Percentiles rank a stretch among this genome's conserved stretches.
phyloP scores from a whole-genome alignment of 208 protist genomes.

The Leishmania aethiopica region DNA sequence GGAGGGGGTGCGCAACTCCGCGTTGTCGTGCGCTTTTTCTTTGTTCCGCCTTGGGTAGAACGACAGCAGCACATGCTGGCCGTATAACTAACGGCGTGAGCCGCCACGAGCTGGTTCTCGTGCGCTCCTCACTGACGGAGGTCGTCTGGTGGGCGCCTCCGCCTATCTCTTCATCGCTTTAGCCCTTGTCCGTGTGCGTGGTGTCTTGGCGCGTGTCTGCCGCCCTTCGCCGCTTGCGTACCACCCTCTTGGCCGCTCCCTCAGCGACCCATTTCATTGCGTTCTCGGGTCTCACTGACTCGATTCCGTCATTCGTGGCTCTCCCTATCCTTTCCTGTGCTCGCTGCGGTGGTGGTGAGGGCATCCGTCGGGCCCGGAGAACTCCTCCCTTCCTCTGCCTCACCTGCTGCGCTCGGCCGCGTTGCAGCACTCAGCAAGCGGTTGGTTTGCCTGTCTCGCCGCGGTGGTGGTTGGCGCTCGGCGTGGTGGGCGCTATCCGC shows the following conservation, averaged over 20 bases:
- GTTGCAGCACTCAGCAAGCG: not conserved
- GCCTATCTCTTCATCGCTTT: too few relatives aligned
- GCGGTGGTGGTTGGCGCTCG: not conserved
- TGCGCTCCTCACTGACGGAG: too few relatives aligned
- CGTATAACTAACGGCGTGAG: too few relatives aligned
- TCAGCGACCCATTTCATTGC: not conserved
- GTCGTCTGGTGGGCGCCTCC: too few relatives aligned
- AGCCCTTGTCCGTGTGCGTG: too few relatives aligned
- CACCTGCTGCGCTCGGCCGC: not conserved
- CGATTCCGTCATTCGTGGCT: not conserved
- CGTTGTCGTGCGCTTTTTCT: too few relatives aligned
- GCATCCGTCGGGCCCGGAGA: not conserved
- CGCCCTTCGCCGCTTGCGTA: not conserved
- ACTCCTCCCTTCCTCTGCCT: not conserved
- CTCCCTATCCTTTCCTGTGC: not conserved
- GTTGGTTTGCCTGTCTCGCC: too few relatives aligned
- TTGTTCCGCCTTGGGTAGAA: too few relatives aligned
- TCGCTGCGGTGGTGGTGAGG: not conserved
- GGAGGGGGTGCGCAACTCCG: not conserved
- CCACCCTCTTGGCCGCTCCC: not conserved
- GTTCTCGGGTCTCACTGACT: not conserved
- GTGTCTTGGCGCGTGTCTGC: not conserved
- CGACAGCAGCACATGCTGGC: too few relatives aligned
- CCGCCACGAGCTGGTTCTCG: too few relatives aligned
- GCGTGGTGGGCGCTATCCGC: not conserved